phyloP scores from a whole-genome alignment of 139 green algal genomes.

The Chlamydomonas incerta region DNA sequence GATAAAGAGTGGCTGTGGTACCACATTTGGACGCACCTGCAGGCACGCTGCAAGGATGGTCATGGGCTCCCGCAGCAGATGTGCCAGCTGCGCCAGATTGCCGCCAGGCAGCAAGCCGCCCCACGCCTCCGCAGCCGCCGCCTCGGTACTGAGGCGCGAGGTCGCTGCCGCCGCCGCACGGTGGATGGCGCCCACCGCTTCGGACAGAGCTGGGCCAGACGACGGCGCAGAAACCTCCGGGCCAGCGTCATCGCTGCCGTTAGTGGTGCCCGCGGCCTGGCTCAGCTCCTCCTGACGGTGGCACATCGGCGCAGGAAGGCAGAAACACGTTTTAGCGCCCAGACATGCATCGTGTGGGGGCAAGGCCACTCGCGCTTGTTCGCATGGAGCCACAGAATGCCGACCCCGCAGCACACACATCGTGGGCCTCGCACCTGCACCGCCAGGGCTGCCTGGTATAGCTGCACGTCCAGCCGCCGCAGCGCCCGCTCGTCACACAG shows the following conservation, averaged over 20 bases:
- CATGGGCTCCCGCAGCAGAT: slow-evolving; percentile 22
- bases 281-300: background rate
- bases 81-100: background rate
- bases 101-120: slow-evolving; percentile 25
- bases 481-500: background rate
- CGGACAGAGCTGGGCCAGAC: no score
- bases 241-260: background rate
- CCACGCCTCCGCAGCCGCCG: background rate
- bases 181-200: background rate
- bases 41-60: background rate
- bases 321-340: background rate
- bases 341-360: background rate
- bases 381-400: background rate
- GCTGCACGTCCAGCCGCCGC: slow-evolving; percentile 38
- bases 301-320: no score
- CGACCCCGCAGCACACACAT: background rate
- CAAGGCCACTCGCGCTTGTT: no score
- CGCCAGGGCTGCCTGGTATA: slow-evolving; percentile 29
- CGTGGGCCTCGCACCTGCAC: slow-evolving; percentile 21
- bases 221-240: background rate
- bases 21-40: background rate
- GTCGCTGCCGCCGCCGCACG: background rate
- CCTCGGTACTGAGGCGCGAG: background rate
- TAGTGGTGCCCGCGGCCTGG: background rate
- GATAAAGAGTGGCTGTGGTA: background rate